Conservation (phyloP, 495 filamentous ascomycete genomes). For the Daldinia vernicosa region DNA sequence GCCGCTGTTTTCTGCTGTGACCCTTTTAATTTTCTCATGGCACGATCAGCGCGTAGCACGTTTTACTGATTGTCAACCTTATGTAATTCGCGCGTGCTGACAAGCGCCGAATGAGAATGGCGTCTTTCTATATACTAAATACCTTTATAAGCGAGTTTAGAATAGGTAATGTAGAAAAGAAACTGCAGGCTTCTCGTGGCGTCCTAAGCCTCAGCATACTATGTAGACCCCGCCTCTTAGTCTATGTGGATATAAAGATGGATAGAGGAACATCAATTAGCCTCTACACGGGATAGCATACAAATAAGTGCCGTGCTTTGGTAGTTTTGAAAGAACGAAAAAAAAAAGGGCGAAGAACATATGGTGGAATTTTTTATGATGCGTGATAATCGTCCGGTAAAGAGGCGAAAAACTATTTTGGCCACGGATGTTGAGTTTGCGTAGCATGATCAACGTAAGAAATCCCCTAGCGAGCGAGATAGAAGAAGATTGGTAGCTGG, state of each 20-base stretch:
- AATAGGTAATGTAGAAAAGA: conserved; percentile 18
- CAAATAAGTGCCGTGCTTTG: not conserved
- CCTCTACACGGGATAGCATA: not conserved
- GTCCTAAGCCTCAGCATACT: conserved; percentile 11
- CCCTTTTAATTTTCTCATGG: conserved; percentile 29
- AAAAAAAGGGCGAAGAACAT: conserved; percentile 8
- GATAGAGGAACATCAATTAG: not conserved
- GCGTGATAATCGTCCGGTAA: not conserved
- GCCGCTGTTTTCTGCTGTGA: conserved; percentile 32
- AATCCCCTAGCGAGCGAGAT: conserved; percentile 37
- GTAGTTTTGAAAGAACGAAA: not conserved
- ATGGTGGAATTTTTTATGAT: not conserved
- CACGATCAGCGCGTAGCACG: conserved; percentile 21
- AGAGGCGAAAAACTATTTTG: conserved; percentile 18
- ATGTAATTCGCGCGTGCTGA: conserved; percentile 20
- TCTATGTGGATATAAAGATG: not conserved
- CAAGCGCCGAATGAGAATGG: conserved; percentile 14
- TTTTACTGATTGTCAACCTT: conserved; percentile 10
- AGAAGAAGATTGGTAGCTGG: conserved; percentile 38
- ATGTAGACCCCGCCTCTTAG: conserved; percentile 7
- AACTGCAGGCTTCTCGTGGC: conserved; percentile 23
- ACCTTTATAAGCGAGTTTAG: conserved; percentile 9
- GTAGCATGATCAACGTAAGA: conserved; percentile 39
- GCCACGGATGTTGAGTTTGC: conserved; percentile 15
- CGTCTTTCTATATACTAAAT: not conserved